Evolutionary conservation across 2,329 filamentous ascomycete species (phyloP).

Genomic region (Penicillium decumbens): DNA sequence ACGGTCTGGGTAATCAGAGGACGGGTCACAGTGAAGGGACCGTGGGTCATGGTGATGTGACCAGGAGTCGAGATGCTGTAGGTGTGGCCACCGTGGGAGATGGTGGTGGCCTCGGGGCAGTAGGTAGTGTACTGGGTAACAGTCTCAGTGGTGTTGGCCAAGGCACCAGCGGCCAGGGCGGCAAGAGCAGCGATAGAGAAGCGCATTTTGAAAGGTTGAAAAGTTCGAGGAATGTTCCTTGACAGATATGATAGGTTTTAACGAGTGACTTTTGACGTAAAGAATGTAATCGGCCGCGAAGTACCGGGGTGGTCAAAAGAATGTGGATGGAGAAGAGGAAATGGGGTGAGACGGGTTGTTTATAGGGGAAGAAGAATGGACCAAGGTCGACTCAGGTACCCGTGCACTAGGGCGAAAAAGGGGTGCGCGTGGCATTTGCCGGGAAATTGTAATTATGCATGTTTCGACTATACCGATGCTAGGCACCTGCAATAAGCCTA

Average conservation of each 20-base stretch:
- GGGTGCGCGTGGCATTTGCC: neutral
- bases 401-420: constrained; percentile 14
- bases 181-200: constrained; percentile 44
- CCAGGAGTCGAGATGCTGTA: constrained; percentile 66
- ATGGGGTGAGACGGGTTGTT: constrained; percentile 5
- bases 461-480: neutral
- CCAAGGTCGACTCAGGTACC: constrained; percentile 21
- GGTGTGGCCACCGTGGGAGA: constrained; percentile 61
- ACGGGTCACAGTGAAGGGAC: constrained; percentile 62
- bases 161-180: constrained; percentile 36
- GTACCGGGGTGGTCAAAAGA: constrained; percentile 17
- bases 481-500: too few relatives aligned
- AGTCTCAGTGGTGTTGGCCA: constrained; percentile 55
- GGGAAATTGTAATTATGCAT: neutral
- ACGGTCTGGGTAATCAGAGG: constrained; percentile 53
- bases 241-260: constrained; percentile 8
- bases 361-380: constrained; percentile 7
- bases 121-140: constrained; percentile 65
- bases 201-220: constrained; percentile 45
- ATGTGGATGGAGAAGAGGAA: constrained; percentile 14
- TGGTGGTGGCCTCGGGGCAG: constrained; percentile 63
- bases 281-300: constrained; percentile 25
- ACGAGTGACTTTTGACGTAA: constrained; percentile 15
- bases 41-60: constrained; percentile 67
- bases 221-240: constrained; percentile 14